These are phyloP conservation scores for Sporothrix globosa DNA, from an alignment of 2,329 filamentous ascomycete genomes.

Conservation along the genomic window DNA sequence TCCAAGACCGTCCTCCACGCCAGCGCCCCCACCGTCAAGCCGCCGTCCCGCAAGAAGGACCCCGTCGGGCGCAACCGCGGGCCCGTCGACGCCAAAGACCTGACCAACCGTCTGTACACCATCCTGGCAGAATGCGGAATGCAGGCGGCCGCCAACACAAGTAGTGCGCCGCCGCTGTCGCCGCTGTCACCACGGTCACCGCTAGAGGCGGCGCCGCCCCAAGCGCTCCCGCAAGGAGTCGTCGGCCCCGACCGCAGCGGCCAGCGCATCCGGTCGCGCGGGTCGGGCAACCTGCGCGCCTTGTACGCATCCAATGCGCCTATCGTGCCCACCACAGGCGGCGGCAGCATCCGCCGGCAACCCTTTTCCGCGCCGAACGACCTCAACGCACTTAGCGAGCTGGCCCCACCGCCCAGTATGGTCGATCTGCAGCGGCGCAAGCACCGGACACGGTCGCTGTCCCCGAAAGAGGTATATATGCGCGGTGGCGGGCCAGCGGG, in stretches of 20 bases:
- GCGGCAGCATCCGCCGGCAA: slow-evolving; percentile 11
- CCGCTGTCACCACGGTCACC: not conserved
- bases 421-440: slow-evolving; percentile 10
- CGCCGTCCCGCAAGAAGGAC: not conserved
- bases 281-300: slow-evolving; percentile 25
- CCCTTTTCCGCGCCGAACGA: slow-evolving; percentile 20
- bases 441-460: slow-evolving; percentile 8
- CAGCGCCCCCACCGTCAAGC: slow-evolving; percentile 10
- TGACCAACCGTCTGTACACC: slow-evolving; percentile 55
- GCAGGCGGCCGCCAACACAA: not conserved
- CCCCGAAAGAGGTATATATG: not conserved
- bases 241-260: not conserved
- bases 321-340: not conserved
- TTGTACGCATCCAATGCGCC: slow-evolving; percentile 4
- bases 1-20: not conserved
- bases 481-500: not conserved
- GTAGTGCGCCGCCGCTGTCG: not conserved
- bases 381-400: not conserved
- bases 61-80: slow-evolving; percentile 5
- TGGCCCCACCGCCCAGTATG: not conserved
- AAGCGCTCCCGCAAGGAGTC: no score
- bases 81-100: slow-evolving; percentile 57
- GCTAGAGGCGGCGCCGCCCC: not conserved
- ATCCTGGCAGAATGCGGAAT: slow-evolving; percentile 56
- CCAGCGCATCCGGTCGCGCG: slow-evolving; percentile 19